Percentiles rank a stretch among this genome's conserved stretches.
Evolutionary conservation across 2,329 filamentous ascomycete genomes (phyloP).

Genomic region (Didymella pinodella): DNA sequence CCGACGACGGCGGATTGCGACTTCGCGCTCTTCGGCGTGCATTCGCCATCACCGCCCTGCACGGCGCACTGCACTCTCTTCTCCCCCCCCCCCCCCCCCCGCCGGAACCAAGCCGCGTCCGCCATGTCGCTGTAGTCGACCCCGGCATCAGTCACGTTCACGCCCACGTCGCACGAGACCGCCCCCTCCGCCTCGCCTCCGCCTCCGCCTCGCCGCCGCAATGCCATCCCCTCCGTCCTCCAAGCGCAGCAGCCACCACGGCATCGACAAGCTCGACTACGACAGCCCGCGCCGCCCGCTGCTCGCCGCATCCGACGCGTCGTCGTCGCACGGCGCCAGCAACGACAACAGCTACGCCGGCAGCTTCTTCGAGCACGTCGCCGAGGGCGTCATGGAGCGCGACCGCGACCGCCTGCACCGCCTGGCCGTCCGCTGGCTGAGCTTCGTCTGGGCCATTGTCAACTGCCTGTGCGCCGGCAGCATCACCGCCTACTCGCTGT

Average conservation of each 20-base stretch:
- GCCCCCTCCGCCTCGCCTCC: conserved; percentile 10
- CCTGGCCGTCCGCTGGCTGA: conserved; percentile 61
- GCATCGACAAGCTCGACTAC: conserved; percentile 62
- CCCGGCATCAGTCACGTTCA: neutral
- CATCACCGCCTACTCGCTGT: conserved; percentile 92
- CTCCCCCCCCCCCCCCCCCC: neutral
- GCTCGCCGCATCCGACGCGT: conserved; percentile 46
- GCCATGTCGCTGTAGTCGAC: neutral
- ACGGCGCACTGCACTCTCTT: neutral
- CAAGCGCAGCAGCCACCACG: conserved; percentile 38
- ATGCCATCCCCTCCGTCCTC: conserved; percentile 38
- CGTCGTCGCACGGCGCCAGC: conserved; percentile 46
- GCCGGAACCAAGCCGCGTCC: neutral
- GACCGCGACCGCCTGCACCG: conserved; percentile 64
- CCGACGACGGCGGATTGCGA: neutral
- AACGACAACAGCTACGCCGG: conserved; percentile 58
- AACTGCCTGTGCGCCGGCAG: conserved; percentile 84
- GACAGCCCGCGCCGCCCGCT: conserved; percentile 52
- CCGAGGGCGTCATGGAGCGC: conserved; percentile 66
- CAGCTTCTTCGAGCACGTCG: conserved; percentile 67
- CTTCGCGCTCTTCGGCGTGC: neutral
- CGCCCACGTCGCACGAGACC: conserved; percentile 21
- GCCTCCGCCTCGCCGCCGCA: conserved; percentile 1
- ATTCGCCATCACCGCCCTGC: neutral
- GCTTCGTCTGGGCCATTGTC: conserved; percentile 68